These are phyloP conservation scores for Zygoascus ofunaensis DNA, from an alignment of 805 yeast genomes.

Conservation along the genomic window DNA sequence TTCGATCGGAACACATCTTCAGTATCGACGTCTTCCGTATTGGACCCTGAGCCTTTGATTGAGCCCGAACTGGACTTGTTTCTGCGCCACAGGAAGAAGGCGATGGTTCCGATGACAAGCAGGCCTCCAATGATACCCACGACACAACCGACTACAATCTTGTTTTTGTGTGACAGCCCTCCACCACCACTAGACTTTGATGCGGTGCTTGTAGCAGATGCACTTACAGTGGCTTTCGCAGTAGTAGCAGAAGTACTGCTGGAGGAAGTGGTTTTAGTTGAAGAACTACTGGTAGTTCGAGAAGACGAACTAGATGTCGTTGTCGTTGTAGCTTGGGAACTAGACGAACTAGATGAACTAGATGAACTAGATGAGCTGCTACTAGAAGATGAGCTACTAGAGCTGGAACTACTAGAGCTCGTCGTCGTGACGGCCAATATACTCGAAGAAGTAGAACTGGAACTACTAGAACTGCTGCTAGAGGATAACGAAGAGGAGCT, in stretches of 20 bases:
- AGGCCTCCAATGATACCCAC: slow-evolving; percentile 71
- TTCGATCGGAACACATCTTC: slow-evolving; percentile 29
- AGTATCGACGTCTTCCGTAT: slow-evolving; percentile 10
- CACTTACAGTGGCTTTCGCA: slow-evolving; percentile 18
- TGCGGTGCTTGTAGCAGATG: slow-evolving; percentile 13
- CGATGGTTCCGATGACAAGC: slow-evolving; percentile 35
- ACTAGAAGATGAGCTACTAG: background rate
- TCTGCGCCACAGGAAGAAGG: slow-evolving; percentile 18
- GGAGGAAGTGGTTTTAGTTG: slow-evolving; percentile 7
- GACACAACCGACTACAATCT: slow-evolving; percentile 57
- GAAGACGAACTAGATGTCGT: slow-evolving; percentile 9
- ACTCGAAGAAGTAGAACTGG: background rate
- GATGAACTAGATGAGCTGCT: background rate
- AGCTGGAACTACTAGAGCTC: background rate
- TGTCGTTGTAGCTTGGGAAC: background rate
- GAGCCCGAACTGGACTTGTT: background rate
- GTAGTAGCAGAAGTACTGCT: slow-evolving; percentile 10
- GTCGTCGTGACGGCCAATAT: background rate
- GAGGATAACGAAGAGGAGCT: background rate
- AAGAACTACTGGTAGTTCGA: slow-evolving; percentile 18
- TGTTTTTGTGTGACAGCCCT: slow-evolving; percentile 42
- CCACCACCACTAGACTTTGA: slow-evolving; percentile 22
- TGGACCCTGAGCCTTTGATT: background rate
- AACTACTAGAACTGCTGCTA: background rate
- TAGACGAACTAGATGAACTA: background rate